Evolutionary conservation across 148 eudicot species (phyloP).

Genomic region (Limonium bicolor): DNA sequence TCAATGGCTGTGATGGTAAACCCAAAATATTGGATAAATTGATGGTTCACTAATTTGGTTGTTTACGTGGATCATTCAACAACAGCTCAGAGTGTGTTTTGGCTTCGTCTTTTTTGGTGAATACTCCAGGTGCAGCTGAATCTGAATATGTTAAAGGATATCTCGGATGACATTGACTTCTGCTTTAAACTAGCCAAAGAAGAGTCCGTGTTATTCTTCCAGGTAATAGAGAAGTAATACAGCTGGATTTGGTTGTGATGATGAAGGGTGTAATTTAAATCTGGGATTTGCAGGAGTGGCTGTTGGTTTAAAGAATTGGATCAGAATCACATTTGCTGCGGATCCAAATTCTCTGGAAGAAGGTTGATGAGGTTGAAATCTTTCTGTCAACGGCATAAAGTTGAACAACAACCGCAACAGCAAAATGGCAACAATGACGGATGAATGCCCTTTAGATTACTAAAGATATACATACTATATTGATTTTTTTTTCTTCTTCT

Average conservation of each 20-base stretch:
- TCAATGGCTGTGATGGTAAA: conserved; percentile 89
- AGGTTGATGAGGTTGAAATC: no score
- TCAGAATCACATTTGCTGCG: conserved; percentile 3
- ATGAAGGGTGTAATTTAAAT: no score
- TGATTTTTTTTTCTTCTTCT: no score
- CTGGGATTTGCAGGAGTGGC: neutral
- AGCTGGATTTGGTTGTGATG: no score
- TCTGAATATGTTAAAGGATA: conserved; percentile 26
- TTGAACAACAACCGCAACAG: no score
- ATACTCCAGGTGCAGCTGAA: conserved; percentile 51
- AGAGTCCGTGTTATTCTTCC: conserved; percentile 52
- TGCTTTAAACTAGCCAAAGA: conserved; percentile 54
- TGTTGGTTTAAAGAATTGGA: conserved; percentile 3
- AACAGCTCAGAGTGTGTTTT: no score
- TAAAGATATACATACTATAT: no score
- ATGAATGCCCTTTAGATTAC: no score
- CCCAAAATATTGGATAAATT: neutral
- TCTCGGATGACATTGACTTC: conserved; percentile 48
- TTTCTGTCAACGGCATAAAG: no score
- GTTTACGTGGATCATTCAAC: neutral
- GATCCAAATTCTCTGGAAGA: neutral
- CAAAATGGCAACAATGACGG: no score
- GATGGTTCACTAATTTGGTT: neutral
- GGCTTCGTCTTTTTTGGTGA: neutral
- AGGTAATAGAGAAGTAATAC: no score